Percentiles rank a stretch among this genome's conserved stretches.
These are phyloP conservation scores for Deuterostichococcus epilithicus DNA, from an alignment of 139 green algal genomes.

Conservation along the genomic window DNA sequence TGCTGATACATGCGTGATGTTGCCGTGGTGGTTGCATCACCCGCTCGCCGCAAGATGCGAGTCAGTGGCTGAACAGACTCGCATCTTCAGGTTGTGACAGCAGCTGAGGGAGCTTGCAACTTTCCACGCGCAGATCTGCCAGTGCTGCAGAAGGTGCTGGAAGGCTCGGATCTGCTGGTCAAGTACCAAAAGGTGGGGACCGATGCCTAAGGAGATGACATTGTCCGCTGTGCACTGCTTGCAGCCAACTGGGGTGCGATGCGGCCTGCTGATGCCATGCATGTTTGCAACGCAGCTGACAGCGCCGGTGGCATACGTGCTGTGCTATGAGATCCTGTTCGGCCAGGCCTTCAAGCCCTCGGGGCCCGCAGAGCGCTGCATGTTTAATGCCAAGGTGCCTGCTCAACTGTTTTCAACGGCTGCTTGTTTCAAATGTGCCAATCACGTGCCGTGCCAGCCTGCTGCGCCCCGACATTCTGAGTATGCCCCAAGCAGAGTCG, in stretches of 20 bases:
- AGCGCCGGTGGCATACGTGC: conserved; percentile 33
- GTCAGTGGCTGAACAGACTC: too few species aligned
- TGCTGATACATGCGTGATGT: too few species aligned
- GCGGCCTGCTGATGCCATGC: neutral
- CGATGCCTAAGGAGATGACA: neutral
- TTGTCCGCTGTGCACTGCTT: neutral
- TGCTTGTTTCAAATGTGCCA: neutral
- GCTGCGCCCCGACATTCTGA: too few species aligned
- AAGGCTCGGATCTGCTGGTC: conserved; percentile 32
- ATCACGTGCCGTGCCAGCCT: too few species aligned
- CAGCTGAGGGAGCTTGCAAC: neutral
- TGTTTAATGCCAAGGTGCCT: conserved; percentile 43
- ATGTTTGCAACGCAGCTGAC: conserved; percentile 14
- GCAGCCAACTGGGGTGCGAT: neutral
- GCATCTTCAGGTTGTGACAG: neutral
- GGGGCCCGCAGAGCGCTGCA: conserved; percentile 50
- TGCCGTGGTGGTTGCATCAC: too few species aligned
- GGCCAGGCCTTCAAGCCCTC: conserved; percentile 51
- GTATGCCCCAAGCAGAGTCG: too few species aligned
- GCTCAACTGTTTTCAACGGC: neutral
- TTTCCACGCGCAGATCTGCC: conserved; percentile 33
- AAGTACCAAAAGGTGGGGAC: conserved; percentile 17
- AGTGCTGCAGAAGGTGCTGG: conserved; percentile 57
- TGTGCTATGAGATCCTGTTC: conserved; percentile 75
- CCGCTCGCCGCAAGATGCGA: too few species aligned